phyloP scores from a whole-genome alignment of 2,329 filamentous ascomycete species.

The Hypoxylon sp. region DNA sequence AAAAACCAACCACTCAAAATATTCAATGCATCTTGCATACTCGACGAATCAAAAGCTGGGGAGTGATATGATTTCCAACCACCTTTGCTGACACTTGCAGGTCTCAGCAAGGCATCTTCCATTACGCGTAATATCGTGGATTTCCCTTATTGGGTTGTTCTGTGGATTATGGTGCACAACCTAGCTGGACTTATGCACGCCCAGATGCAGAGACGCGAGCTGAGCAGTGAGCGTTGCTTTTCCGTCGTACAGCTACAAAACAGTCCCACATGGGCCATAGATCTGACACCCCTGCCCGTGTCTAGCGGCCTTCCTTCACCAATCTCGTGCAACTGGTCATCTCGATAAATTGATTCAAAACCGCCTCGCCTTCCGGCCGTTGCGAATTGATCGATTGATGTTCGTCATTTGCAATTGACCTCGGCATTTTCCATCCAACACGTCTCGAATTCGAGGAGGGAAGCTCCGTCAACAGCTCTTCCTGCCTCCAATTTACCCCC shows the following conservation, averaged over 20 bases:
- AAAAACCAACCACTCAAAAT: constrained; percentile 33
- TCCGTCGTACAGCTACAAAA: constrained; percentile 24
- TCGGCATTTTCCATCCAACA: constrained; percentile 21
- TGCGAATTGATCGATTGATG: constrained; percentile 32
- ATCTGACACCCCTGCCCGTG: constrained; percentile 21
- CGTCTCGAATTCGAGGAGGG: constrained; percentile 23
- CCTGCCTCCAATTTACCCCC: constrained; percentile 44
- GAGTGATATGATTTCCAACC: constrained; percentile 38
- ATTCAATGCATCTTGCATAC: constrained; percentile 30
- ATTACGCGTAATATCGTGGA: constrained; percentile 50
- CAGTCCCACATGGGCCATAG: constrained; percentile 26
- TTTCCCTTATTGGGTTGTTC: constrained; percentile 47
- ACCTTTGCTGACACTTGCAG: constrained; percentile 44
- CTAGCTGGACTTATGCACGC: constrained; percentile 48
- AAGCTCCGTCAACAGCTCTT: constrained; percentile 17
- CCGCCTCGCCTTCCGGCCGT: constrained; percentile 23
- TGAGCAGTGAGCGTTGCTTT: constrained; percentile 45
- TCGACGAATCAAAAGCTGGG: constrained; percentile 33
- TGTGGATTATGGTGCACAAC: constrained; percentile 39
- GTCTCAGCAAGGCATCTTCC: constrained; percentile 39
- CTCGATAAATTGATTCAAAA: constrained; percentile 38
- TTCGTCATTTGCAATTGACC: constrained; percentile 20
- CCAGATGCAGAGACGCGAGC: constrained; percentile 40
- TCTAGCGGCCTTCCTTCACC: constrained; percentile 13
- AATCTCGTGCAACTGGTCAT: constrained; percentile 26